phyloP scores from a whole-genome alignment of 257 asterid species.

The Striga asiatica region DNA sequence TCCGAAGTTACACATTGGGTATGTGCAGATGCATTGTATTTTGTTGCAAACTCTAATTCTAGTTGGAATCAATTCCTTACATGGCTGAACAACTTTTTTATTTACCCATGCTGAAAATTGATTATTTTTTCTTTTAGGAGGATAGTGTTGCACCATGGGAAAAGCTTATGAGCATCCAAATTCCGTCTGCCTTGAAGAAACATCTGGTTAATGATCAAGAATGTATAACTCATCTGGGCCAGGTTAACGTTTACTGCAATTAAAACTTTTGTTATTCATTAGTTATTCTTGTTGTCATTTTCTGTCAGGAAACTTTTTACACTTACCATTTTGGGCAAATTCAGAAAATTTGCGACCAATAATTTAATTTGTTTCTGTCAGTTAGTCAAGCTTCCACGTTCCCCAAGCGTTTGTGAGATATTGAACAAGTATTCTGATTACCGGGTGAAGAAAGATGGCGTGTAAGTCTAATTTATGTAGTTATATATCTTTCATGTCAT shows the following conservation, averaged over 20 bases:
- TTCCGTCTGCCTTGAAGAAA: constrained; percentile 53
- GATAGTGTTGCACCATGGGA: constrained; percentile 27
- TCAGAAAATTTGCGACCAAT: too few species aligned
- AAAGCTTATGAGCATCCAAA: constrained; percentile 41
- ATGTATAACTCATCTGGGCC: constrained; percentile 45
- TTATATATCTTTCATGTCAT: background rate
- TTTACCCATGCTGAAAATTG: constrained; percentile 3
- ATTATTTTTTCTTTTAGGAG: constrained; percentile 28
- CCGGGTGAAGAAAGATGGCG: constrained; percentile 41
- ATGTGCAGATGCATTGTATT: too few species aligned
- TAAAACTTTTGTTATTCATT: background rate
- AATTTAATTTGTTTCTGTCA: constrained; percentile 39
- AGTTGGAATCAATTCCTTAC: background rate
- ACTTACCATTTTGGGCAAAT: background rate
- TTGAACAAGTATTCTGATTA: constrained; percentile 44
- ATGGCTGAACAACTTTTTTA: background rate
- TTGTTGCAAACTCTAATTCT: background rate
- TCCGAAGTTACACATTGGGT: too few species aligned
- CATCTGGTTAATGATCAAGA: constrained; percentile 60
- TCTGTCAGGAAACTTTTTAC: background rate
- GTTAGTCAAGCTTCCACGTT: constrained; percentile 70
- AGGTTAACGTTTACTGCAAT: constrained; percentile 32
- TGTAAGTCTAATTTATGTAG: constrained; percentile 27
- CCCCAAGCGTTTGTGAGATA: constrained; percentile 53
- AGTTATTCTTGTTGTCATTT: background rate